phyloP scores from a whole-genome alignment of 345 rosid species.

The Murraya koenigii region DNA sequence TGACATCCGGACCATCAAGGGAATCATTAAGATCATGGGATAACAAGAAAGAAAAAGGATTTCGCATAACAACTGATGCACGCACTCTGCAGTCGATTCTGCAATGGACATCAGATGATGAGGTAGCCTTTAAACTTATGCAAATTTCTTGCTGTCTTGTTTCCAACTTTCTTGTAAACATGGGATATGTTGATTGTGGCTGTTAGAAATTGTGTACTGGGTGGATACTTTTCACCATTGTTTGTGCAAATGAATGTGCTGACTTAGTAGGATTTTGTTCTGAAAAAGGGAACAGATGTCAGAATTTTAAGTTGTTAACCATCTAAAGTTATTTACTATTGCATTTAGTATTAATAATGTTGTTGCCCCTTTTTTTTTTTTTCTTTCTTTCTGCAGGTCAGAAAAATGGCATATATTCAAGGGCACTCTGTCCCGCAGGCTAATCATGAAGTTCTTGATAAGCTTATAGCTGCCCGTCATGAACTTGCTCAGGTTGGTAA shows the following conservation, averaged over 20 bases:
- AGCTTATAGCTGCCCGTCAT: constrained; percentile 71
- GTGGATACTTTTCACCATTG: not conserved
- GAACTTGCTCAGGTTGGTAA: constrained; percentile 81
- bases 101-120: constrained; percentile 79
- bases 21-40: constrained; percentile 36
- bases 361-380: constrained; percentile 8
- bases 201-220: not conserved
- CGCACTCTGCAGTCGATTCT: constrained; percentile 56
- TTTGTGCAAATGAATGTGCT: not conserved
- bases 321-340: not conserved
- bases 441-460: constrained; percentile 72
- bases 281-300: not conserved
- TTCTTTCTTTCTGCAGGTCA: constrained; percentile 48
- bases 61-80: constrained; percentile 62
- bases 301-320: constrained; percentile 8
- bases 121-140: constrained; percentile 43
- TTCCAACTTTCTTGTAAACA: constrained; percentile 12
- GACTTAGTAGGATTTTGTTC: not conserved
- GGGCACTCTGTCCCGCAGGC: constrained; percentile 82
- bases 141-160: not conserved
- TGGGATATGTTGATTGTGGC: not conserved
- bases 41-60: constrained; percentile 54
- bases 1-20: constrained; percentile 30
- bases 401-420: constrained; percentile 65
- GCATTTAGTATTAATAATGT: not conserved